Conservation (phyloP, 2,329 filamentous ascomycete species). For the Colletotrichum sansevieriae region DNA sequence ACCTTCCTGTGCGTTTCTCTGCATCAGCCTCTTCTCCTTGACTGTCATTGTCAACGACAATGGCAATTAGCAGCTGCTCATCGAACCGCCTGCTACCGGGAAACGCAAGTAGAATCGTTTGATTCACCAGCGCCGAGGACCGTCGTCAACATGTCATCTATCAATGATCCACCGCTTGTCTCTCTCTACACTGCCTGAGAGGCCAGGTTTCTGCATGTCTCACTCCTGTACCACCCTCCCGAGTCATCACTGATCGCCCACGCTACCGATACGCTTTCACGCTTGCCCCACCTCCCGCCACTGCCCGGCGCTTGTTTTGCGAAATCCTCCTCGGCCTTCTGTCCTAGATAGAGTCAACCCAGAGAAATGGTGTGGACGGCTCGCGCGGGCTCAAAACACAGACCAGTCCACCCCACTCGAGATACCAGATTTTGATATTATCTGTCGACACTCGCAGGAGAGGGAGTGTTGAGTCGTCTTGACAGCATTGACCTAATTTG, state of each 20-base stretch:
- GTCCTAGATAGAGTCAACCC: slow-evolving; percentile 15
- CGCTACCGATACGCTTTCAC: slow-evolving; percentile 42
- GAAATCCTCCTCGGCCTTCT: slow-evolving; percentile 22
- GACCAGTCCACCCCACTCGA: not conserved
- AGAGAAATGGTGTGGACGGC: slow-evolving; percentile 15
- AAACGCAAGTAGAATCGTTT: slow-evolving; percentile 3
- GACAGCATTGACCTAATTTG: slow-evolving; percentile 18
- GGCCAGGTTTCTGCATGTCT: slow-evolving; percentile 52
- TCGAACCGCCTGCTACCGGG: slow-evolving; percentile 28
- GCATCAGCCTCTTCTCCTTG: not conserved
- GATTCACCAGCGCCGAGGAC: slow-evolving; percentile 17
- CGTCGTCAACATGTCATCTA: slow-evolving; percentile 38
- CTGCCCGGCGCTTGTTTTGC: slow-evolving; percentile 42
- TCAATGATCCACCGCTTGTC: slow-evolving; percentile 53
- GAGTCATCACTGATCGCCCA: slow-evolving; percentile 44
- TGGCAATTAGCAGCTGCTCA: not conserved
- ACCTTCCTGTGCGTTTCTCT: slow-evolving; percentile 29
- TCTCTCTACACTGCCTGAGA: slow-evolving; percentile 52
- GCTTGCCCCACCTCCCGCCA: slow-evolving; percentile 39
- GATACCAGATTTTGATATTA: slow-evolving; percentile 7
- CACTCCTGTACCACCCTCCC: slow-evolving; percentile 43
- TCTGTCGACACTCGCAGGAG: not conserved
- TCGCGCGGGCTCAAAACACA: slow-evolving; percentile 4
- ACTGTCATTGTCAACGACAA: not conserved
- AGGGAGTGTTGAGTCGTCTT: slow-evolving; percentile 1